Evolutionary conservation across 2,329 filamentous ascomycete species (phyloP).

Genomic region (Fusarium nematophilum): DNA sequence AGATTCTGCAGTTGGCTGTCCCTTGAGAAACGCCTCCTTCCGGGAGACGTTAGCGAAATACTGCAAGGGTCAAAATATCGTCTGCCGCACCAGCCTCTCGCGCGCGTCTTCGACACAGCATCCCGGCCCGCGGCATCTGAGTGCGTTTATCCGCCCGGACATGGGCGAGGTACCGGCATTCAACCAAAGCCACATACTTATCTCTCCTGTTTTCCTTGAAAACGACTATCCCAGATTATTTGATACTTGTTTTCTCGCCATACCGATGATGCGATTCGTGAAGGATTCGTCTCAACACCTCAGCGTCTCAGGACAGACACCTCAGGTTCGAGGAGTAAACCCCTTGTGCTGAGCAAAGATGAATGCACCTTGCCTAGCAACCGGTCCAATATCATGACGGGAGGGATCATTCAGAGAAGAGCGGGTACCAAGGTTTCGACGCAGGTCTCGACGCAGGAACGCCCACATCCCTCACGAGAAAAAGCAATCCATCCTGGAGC

Average conservation of each 20-base stretch:
- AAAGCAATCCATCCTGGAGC: not conserved
- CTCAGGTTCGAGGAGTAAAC: not conserved
- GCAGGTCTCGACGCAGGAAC: slow-evolving; percentile 11
- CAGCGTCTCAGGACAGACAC: slow-evolving; percentile 15
- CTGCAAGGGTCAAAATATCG: slow-evolving; percentile 7
- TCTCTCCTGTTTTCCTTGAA: slow-evolving; percentile 2
- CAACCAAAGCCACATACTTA: not conserved
- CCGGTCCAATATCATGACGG: slow-evolving; percentile 7
- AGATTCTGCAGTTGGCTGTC: slow-evolving; percentile 1
- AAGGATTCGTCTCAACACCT: not conserved
- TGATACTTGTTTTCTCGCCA: not conserved
- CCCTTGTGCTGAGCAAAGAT: not conserved
- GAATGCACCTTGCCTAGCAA: not conserved
- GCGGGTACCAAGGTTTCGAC: slow-evolving; percentile 1
- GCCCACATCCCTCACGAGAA: slow-evolving; percentile 9
- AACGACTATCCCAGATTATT: not conserved
- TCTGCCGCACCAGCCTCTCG: slow-evolving; percentile 9
- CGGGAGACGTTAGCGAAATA: not conserved
- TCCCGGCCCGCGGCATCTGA: slow-evolving; percentile 17
- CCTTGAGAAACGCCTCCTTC: not conserved
- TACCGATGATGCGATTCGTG: not conserved
- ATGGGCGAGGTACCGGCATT: slow-evolving; percentile 15
- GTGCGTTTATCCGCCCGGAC: slow-evolving; percentile 4
- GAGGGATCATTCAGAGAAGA: slow-evolving; percentile 18
- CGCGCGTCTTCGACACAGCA: not conserved